These are phyloP conservation scores for Rhodofomes roseus DNA, from an alignment of 1,284 basidiomycete species.

Conservation along the genomic window DNA sequence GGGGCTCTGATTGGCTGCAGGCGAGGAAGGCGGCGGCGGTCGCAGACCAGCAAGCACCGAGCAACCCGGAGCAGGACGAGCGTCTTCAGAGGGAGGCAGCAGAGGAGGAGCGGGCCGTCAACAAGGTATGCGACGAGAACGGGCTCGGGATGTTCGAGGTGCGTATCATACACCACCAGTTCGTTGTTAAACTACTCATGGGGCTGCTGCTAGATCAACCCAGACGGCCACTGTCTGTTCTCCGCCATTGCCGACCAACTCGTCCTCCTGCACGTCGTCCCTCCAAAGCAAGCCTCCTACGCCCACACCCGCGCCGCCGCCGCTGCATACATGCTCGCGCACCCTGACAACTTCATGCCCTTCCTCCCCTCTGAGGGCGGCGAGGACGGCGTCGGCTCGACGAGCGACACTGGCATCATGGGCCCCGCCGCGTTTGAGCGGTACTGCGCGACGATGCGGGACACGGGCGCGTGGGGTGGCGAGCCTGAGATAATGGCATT, in stretches of 20 bases:
- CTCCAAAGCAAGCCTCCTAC: slow-evolving; percentile 55
- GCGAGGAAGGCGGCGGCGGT: slow-evolving; percentile 74
- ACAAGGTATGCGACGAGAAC: slow-evolving; percentile 62
- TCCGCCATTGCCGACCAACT: slow-evolving; percentile 92
- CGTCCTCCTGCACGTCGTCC: slow-evolving; percentile 55
- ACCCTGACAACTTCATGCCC: slow-evolving; percentile 91
- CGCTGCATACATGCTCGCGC: slow-evolving; percentile 78
- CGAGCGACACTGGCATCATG: slow-evolving; percentile 70
- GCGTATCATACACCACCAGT: slow-evolving; percentile 11
- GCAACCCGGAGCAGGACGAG: slow-evolving; percentile 64
- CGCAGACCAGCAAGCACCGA: slow-evolving; percentile 53
- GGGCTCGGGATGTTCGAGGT: slow-evolving; percentile 74
- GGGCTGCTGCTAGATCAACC: slow-evolving; percentile 64
- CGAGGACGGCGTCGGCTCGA: slow-evolving; percentile 71
- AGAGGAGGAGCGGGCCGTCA: slow-evolving; percentile 73
- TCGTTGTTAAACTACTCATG: neutral
- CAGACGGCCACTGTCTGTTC: slow-evolving; percentile 95
- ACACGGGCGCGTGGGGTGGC: slow-evolving; percentile 93
- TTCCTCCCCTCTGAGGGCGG: slow-evolving; percentile 82
- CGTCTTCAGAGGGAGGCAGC: slow-evolving; percentile 64
- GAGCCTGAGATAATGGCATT: slow-evolving; percentile 96
- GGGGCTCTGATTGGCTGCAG: slow-evolving; percentile 33
- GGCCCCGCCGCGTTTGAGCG: slow-evolving; percentile 60
- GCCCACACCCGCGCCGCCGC: slow-evolving; percentile 65
- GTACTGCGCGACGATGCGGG: slow-evolving; percentile 81